Evolutionary conservation across 441 rosid genomes (phyloP).

Genomic region (Sinapis alba): DNA sequence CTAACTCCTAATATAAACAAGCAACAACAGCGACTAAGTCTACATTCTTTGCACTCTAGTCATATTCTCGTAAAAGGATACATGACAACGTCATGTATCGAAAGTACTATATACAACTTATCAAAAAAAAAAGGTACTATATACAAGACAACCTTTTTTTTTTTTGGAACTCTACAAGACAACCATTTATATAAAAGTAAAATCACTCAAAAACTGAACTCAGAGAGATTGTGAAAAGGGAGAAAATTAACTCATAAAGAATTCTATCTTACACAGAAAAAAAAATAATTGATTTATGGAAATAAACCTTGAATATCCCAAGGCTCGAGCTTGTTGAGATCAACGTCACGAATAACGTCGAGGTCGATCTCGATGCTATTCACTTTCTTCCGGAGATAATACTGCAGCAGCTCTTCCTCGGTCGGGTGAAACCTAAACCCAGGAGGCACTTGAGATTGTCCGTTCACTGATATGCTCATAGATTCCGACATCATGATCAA

Average conservation of each 20-base stretch:
- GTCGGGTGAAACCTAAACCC: slow-evolving; percentile 81
- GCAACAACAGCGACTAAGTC: slow-evolving; percentile 26
- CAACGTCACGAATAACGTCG: slow-evolving; percentile 71
- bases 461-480: slow-evolving; percentile 77
- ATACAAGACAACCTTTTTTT: background rate
- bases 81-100: slow-evolving; percentile 25
- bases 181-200: slow-evolving; percentile 5
- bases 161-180: too few relatives aligned
- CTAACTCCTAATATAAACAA: slow-evolving; percentile 24
- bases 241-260: background rate
- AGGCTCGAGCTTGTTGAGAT: slow-evolving; percentile 82
- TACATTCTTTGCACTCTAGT: slow-evolving; percentile 29
- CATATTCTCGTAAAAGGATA: slow-evolving; percentile 35
- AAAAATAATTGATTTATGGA: background rate
- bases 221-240: background rate
- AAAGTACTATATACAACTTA: slow-evolving; percentile 26
- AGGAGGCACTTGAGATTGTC: slow-evolving; percentile 78
- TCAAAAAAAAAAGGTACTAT: too few relatives aligned
- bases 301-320: slow-evolving; percentile 73
- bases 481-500: slow-evolving; percentile 44
- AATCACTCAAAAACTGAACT: background rate
- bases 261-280: too few relatives aligned
- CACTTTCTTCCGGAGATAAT: slow-evolving; percentile 70
- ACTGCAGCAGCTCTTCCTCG: slow-evolving; percentile 72
- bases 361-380: slow-evolving; percentile 63